Percentiles rank a stretch among this genome's conserved stretches.
phyloP scores from a whole-genome alignment of 768 basidiomycete genomes.

The Amylocystis lapponica region DNA sequence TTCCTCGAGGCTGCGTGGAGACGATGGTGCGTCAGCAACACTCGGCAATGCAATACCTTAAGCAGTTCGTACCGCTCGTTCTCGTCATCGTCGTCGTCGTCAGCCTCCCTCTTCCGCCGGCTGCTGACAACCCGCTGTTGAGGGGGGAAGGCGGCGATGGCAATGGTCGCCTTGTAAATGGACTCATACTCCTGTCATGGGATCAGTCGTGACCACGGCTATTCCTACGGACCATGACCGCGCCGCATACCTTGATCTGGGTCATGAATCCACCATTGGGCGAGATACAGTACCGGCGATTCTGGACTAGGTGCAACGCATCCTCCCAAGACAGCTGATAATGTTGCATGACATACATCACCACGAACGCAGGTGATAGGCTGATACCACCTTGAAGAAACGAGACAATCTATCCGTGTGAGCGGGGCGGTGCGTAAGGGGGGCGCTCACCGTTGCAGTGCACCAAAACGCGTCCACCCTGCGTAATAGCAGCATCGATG shows the following conservation, averaged over 20 bases:
- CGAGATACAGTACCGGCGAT: constrained; percentile 88
- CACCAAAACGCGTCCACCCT: constrained; percentile 73
- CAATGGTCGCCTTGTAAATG: constrained; percentile 76
- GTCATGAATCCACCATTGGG: constrained; percentile 90
- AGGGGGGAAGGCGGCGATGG: constrained; percentile 54
- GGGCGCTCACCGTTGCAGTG: constrained; percentile 74
- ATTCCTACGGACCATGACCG: neutral
- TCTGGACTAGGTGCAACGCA: constrained; percentile 82
- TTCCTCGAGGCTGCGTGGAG: constrained; percentile 36
- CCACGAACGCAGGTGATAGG: constrained; percentile 82
- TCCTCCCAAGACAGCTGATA: constrained; percentile 82
- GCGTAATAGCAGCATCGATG: constrained; percentile 62
- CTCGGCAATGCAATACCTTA: neutral
- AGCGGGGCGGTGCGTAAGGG: neutral
- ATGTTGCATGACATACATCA: constrained; percentile 91
- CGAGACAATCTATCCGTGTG: neutral
- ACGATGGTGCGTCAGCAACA: too few species aligned
- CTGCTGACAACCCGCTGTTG: constrained; percentile 41
- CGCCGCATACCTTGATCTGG: constrained; percentile 70
- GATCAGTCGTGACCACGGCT: neutral
- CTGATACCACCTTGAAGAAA: constrained; percentile 68
- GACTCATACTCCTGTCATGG: constrained; percentile 82
- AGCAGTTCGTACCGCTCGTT: constrained; percentile 28
- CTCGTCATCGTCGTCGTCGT: constrained; percentile 68
- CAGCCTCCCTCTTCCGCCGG: constrained; percentile 60